Percentiles rank a stretch among this genome's conserved stretches.
Evolutionary conservation across 2,329 filamentous ascomycete genomes (phyloP).

Genomic region (Apiospora malaysiana): DNA sequence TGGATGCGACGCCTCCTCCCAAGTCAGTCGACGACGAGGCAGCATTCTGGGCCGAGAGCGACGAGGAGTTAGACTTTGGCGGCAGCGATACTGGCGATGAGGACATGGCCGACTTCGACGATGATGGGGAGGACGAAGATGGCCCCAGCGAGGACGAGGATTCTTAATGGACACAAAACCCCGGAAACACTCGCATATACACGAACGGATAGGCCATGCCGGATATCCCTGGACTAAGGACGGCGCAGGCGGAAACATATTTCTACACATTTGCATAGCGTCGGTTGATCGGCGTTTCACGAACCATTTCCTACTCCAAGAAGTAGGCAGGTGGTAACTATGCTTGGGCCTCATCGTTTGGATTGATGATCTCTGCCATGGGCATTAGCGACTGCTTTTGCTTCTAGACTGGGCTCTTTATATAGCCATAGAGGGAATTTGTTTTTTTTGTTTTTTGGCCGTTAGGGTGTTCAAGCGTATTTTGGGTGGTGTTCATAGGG

Average conservation of each 20-base stretch:
- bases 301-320: neutral
- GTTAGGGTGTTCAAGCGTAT: neutral
- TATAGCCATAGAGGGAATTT: slow-evolving; percentile 13
- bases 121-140: slow-evolving; percentile 61
- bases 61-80: slow-evolving; percentile 79
- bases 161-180: neutral
- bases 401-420: slow-evolving; percentile 12
- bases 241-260: slow-evolving; percentile 14
- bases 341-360: slow-evolving; percentile 12
- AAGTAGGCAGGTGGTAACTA: neutral
- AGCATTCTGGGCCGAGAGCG: slow-evolving; percentile 82
- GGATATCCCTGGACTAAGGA: neutral
- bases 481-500: slow-evolving; percentile 2
- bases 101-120: slow-evolving; percentile 65
- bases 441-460: neutral
- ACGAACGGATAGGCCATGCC: neutral
- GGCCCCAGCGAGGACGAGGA: slow-evolving; percentile 61
- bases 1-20: slow-evolving; percentile 66
- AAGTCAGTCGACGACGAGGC: slow-evolving; percentile 74
- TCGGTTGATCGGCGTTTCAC: slow-evolving; percentile 36
- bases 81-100: slow-evolving; percentile 71
- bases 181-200: neutral
- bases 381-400: slow-evolving; percentile 4
- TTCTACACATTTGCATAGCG: slow-evolving; percentile 40
- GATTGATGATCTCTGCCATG: neutral